These are phyloP conservation scores for Puccinia hordei DNA, from an alignment of 1,284 basidiomycete species.

Conservation along the genomic window DNA sequence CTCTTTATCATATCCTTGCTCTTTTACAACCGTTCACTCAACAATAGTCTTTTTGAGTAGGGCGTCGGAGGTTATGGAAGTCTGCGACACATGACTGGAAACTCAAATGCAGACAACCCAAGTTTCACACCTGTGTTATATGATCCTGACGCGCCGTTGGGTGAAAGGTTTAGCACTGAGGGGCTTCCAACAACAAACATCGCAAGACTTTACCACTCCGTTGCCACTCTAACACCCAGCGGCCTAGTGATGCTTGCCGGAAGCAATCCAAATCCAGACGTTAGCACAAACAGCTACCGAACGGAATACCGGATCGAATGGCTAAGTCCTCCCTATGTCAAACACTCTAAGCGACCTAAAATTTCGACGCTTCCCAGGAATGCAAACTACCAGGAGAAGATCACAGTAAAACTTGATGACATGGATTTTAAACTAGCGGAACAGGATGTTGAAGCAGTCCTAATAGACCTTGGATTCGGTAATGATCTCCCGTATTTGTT, in stretches of 20 bases:
- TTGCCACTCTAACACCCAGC: slow-evolving; percentile 58
- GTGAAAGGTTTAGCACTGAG: slow-evolving; percentile 67
- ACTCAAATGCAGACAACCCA: slow-evolving; percentile 77
- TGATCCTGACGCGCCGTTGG: slow-evolving; percentile 67
- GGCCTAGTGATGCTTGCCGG: slow-evolving; percentile 69
- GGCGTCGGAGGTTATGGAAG: slow-evolving; percentile 75
- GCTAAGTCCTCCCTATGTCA: slow-evolving; percentile 60
- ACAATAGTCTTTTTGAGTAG: slow-evolving; percentile 6
- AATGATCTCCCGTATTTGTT: background rate
- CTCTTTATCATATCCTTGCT: background rate
- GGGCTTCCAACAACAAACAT: slow-evolving; percentile 72
- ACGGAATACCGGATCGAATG: slow-evolving; percentile 81
- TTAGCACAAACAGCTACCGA: slow-evolving; percentile 69
- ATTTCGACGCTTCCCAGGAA: slow-evolving; percentile 13
- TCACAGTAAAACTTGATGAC: slow-evolving; percentile 5
- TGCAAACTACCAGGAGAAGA: slow-evolving; percentile 10
- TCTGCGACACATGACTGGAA: slow-evolving; percentile 68
- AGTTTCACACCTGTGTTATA: slow-evolving; percentile 74
- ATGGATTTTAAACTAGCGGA: background rate
- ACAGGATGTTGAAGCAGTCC: slow-evolving; percentile 36
- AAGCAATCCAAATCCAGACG: slow-evolving; percentile 75
- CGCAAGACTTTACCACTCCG: slow-evolving; percentile 75
- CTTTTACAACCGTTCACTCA: slow-evolving; percentile 57
- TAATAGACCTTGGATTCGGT: slow-evolving; percentile 53
- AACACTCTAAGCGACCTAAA: slow-evolving; percentile 16